Base-by-base conservation (phyloP, 352 stramenopile genomes). In the Phytophthora cajani region DNA sequence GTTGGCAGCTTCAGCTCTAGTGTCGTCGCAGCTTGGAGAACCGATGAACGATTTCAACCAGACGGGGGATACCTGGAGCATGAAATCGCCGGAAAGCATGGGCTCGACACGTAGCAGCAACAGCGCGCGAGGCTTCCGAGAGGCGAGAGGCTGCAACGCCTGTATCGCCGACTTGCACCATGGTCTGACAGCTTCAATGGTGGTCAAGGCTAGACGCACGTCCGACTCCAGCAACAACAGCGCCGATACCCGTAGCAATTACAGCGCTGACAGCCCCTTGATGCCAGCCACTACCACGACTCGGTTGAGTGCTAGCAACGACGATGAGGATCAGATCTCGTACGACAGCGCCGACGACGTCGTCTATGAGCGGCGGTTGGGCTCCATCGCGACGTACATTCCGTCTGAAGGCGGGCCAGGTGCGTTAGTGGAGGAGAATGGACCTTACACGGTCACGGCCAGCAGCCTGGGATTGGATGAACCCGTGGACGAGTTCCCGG, bases 91-190 rank as follows among this genome's bases (percentile, higher is more conserved):
- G 5, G 62, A 74, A 12, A 56, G 32, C 23, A 58, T 46, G 46
- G 64, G 36, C 1, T 17, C 33, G 17, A 50, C 54, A 14, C 61
- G 65, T 12, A 72, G 52, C 62, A 71, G 40, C 30, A 70, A 30
- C 21, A 68, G 14, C 38, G 64, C 66, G 49, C 60, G 70, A 32
- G 47, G 17, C 5, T 65, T 64, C 23, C 56, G 60, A 55, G 62
- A 74, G 52, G 64, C 65, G 10, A 60, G 77, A 56, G 73, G 73
- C 7, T 84, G 77, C 53, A 81, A 50, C 38, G 64, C 74, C 10
- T 84, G 77, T 56, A 25, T 80, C 30, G 67, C 72, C 8, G 77
- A 84, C 57, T 56, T 84, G 5, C 73, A 62, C 25, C 67, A 81
- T 7, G 72, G 69, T 12, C 25, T 81, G 10, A 72, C 73, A 14